These are phyloP conservation scores for Bombardia bombarda DNA, from an alignment of 495 filamentous ascomycete genomes.

Conservation along the genomic window DNA sequence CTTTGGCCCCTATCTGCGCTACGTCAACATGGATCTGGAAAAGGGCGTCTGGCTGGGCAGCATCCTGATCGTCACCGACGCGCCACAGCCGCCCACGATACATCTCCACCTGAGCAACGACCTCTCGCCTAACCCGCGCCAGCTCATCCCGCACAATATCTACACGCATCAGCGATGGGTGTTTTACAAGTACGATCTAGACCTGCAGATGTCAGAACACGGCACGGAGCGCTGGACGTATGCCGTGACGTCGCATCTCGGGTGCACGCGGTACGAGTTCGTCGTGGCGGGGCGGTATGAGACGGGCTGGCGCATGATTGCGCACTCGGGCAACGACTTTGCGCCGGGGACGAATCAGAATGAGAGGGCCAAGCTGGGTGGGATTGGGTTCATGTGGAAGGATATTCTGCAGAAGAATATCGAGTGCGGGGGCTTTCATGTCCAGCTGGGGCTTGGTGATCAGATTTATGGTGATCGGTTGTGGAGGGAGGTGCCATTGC, in stretches of 20 bases:
- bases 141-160: slow-evolving; percentile 78
- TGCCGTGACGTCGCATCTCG: slow-evolving; percentile 91
- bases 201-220: slow-evolving; percentile 81
- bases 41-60: slow-evolving; percentile 80
- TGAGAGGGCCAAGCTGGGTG: slow-evolving; percentile 77
- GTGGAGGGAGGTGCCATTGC: slow-evolving; percentile 88
- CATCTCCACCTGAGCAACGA: slow-evolving; percentile 90
- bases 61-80: slow-evolving; percentile 73
- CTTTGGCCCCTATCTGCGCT: slow-evolving; percentile 91
- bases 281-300: slow-evolving; percentile 88
- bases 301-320: slow-evolving; percentile 92
- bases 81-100: slow-evolving; percentile 90
- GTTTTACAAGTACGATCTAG: slow-evolving; percentile 93
- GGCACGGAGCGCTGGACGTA: slow-evolving; percentile 91
- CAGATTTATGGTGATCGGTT: slow-evolving; percentile 95
- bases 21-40: slow-evolving; percentile 95
- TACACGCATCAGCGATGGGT: slow-evolving; percentile 85
- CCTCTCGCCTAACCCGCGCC: slow-evolving; percentile 85
- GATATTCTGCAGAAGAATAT: slow-evolving; percentile 96
- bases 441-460: slow-evolving; percentile 82
- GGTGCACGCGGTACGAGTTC: slow-evolving; percentile 96
- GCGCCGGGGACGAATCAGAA: slow-evolving; percentile 74
- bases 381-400: slow-evolving; percentile 95
- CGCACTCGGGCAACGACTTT: slow-evolving; percentile 94
- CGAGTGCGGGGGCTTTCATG: slow-evolving; percentile 92